Percentiles rank a stretch among this genome's conserved stretches.
phyloP scores from a whole-genome alignment of 306 rosid species.

The Cercis canadensis region DNA sequence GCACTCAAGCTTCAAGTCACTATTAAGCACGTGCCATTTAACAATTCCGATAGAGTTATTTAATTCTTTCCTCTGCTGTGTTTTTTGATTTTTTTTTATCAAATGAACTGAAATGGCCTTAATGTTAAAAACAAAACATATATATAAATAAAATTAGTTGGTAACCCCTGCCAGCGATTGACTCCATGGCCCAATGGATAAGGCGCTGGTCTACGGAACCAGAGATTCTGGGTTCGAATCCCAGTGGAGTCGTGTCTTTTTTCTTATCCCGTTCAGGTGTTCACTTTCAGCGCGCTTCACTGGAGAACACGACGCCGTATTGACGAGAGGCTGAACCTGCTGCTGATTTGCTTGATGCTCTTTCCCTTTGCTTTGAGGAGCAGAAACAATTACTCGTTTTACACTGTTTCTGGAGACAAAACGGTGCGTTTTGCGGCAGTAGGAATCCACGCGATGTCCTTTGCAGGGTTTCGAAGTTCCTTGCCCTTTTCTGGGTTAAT shows the following conservation, averaged over 20 bases:
- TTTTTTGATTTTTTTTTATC: no score
- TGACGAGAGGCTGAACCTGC: not conserved
- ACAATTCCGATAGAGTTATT: no score
- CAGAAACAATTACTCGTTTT: not conserved
- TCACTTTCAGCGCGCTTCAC: no score
- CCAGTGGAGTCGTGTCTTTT: slow-evolving; percentile 39
- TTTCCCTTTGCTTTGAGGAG: no score
- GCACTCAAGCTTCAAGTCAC: no score
- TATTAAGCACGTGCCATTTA: no score
- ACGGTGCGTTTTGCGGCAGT: not conserved
- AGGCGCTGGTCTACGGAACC: slow-evolving; percentile 83
- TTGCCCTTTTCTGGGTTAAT: slow-evolving; percentile 72
- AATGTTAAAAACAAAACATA: no score
- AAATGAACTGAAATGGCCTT: no score
- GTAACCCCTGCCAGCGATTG: not conserved
- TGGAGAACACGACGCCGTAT: slow-evolving; percentile 30
- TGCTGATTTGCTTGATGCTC: no score
- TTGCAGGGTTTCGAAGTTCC: slow-evolving; percentile 53
- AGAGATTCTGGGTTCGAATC: slow-evolving; percentile 88
- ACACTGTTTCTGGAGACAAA: not conserved
- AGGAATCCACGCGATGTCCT: slow-evolving; percentile 41
- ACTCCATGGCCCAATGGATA: slow-evolving; percentile 61
- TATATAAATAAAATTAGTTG: no score
- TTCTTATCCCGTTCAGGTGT: no score
- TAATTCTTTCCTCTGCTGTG: no score